These are phyloP conservation scores for Dendrobium catenatum DNA, from an alignment of 106 monocot genomes.

Conservation along the genomic window DNA sequence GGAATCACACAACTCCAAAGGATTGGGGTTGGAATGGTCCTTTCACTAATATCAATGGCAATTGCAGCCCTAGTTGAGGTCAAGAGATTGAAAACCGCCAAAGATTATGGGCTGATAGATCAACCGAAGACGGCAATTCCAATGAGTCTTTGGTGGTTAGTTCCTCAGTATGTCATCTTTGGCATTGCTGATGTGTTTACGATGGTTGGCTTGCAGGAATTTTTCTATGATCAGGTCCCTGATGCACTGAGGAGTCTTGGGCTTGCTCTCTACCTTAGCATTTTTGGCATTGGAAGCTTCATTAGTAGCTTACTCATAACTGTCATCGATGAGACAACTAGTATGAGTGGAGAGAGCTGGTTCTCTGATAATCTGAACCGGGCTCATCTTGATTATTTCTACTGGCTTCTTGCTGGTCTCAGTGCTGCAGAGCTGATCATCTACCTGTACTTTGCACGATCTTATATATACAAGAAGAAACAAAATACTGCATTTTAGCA, in stretches of 20 bases:
- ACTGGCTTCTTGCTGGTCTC: slow-evolving; percentile 28
- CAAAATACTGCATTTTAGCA: background rate
- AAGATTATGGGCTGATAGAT: slow-evolving; percentile 23
- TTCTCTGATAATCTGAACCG: slow-evolving; percentile 16
- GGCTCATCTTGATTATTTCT: slow-evolving; percentile 27
- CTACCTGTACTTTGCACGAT: slow-evolving; percentile 8
- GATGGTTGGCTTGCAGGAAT: slow-evolving; percentile 32
- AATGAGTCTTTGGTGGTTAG: slow-evolving; percentile 26
- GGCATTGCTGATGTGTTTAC: slow-evolving; percentile 24
- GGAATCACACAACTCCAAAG: slow-evolving; percentile 47
- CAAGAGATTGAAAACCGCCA: slow-evolving; percentile 19
- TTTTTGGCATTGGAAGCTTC: slow-evolving; percentile 27
- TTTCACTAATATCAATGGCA: slow-evolving; percentile 24
- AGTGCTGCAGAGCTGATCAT: slow-evolving; percentile 10
- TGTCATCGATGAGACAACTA: slow-evolving; percentile 6
- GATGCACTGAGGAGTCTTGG: slow-evolving; percentile 27
- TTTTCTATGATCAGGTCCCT: slow-evolving; percentile 34
- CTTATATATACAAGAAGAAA: slow-evolving; percentile 19
- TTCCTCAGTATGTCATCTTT: slow-evolving; percentile 27
- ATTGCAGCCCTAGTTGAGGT: slow-evolving; percentile 28
- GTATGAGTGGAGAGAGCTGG: slow-evolving; percentile 11
- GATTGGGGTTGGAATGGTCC: slow-evolving; percentile 38
- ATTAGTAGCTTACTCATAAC: slow-evolving; percentile 25
- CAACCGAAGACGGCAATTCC: slow-evolving; percentile 11
- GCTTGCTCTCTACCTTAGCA: slow-evolving; percentile 27